Base-by-base conservation (phyloP, 2,329 filamentous ascomycete genomes). In the Neophaeococcomyces mojaviensis region DNA sequence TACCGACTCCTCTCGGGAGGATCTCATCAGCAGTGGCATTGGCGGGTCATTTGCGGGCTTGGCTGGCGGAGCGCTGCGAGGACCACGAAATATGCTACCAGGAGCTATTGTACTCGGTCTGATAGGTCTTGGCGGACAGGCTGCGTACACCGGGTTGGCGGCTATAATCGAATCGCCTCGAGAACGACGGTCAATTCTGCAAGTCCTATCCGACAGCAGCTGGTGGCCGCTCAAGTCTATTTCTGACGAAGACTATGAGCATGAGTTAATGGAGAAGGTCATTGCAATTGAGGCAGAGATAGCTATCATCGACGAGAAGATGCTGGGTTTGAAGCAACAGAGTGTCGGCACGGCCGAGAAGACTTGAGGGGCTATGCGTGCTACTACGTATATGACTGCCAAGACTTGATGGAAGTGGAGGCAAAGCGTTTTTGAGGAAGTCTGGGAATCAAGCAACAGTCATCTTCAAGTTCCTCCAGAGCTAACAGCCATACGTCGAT, bases 221-320 rank as follows among this genome's bases (percentile, higher is more conserved):
- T 87, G 81, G 77, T 84, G 80, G 52, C 86, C 86, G 0, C 70
- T 92, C 51, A 82, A 75, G 56, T 75, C 77, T 10, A 67, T 92
- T 20, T 79, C 78, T 0, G 82, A 92, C 55, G 74, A 82, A 20
- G 81, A 92, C 55, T 92, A 92, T 59, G 75, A 77, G 48, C 67
- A 73, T 1, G 79, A 88, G 66, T 69, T 92, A 58, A 70, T 73
- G 24, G 84, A 89, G 61, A 87, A 82, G 64, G 66, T 88, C 33
- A 61, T 90, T 20, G 74, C 71, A 51, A 67, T 90, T 2, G 82
- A 92, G 53, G 84, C 78, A 1, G 84, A 90, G 50, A 88, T 92
- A 62, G 81, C 85, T 0, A 63, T 92, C 4, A 71, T 90, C 30
- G 85, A 92, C 57, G 86, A 90, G 44, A 80, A 79, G 58, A 86